Percentiles rank a stretch among this genome's conserved stretches.
Evolutionary conservation across 208 protist species (phyloP).

Genomic region (Phytomonas francai): DNA sequence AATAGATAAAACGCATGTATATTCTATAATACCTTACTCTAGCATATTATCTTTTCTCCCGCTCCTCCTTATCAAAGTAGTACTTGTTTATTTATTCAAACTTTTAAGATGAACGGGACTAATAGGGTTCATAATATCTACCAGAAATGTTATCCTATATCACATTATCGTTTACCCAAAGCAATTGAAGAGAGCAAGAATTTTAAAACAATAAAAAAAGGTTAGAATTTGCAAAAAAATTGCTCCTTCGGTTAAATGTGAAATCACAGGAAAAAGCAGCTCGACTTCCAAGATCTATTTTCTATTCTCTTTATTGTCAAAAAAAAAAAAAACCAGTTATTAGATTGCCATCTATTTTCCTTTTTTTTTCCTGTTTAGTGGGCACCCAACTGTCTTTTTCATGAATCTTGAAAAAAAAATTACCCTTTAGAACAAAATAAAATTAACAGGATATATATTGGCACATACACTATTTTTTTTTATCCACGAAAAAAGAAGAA

Average conservation of each 20-base stretch:
- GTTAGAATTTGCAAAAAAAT: neutral
- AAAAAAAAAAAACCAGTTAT: conserved; percentile 1
- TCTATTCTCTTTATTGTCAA: neutral
- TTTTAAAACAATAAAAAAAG: neutral
- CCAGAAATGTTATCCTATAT: neutral
- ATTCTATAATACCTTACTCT: neutral
- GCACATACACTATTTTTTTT: neutral
- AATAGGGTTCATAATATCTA: neutral
- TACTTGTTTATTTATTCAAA: conserved; percentile 6
- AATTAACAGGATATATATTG: neutral
- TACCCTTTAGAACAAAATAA: neutral
- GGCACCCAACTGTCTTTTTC: neutral
- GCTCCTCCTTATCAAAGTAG: neutral
- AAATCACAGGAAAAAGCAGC: neutral
- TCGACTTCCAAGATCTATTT: neutral
- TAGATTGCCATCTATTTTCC: neutral
- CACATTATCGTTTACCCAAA: neutral
- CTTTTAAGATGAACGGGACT: neutral
- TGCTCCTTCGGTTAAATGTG: neutral
- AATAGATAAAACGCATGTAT: neutral
- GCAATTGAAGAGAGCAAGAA: neutral
- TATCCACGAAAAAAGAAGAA: neutral
- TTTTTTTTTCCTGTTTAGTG: neutral
- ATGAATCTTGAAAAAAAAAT: neutral
- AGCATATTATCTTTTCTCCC: neutral